Conservation (phyloP, 106 monocot species). For the Hemerocallis citrina region DNA sequence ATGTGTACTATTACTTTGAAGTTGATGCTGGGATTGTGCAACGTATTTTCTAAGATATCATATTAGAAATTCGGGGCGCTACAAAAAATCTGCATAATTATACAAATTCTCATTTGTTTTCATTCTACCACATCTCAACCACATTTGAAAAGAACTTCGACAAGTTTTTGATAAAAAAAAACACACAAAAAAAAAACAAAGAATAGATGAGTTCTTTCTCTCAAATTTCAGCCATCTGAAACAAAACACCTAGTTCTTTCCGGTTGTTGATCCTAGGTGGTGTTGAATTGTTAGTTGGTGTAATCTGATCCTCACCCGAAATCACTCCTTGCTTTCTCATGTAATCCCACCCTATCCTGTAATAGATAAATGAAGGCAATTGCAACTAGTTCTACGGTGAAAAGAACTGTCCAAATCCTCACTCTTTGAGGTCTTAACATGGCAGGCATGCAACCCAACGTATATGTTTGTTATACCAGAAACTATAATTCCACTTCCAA, state of each 20-base stretch:
- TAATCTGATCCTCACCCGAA: conserved; percentile 21
- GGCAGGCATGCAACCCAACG: conserved; percentile 53
- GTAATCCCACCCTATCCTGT: conserved; percentile 56
- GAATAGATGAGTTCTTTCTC: too few species aligned
- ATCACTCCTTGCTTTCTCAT: conserved; percentile 39
- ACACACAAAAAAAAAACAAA: too few species aligned
- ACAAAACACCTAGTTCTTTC: conserved; percentile 10
- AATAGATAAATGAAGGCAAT: conserved; percentile 52
- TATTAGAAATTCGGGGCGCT: too few species aligned
- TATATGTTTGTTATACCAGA: conserved; percentile 52
- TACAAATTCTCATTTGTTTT: too few species aligned
- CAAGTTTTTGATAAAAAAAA: too few species aligned
- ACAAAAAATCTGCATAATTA: too few species aligned
- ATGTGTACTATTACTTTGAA: too few species aligned
- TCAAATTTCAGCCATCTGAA: conserved; percentile 8
- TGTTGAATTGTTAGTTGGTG: conserved; percentile 22
- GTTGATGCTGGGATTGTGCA: too few species aligned
- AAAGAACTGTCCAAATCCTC: conserved; percentile 38
- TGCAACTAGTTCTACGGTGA: conserved; percentile 42
- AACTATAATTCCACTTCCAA: conserved; percentile 34
- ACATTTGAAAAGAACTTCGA: too few species aligned
- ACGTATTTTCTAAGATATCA: too few species aligned
- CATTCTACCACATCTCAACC: too few species aligned
- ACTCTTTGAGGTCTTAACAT: conserved; percentile 36
- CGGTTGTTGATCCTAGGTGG: conserved; percentile 17